Evolutionary conservation across 805 yeast genomes (phyloP), one percentile per base, ranked within the genome.

Genomic region (Spathaspora boniae): DNA sequence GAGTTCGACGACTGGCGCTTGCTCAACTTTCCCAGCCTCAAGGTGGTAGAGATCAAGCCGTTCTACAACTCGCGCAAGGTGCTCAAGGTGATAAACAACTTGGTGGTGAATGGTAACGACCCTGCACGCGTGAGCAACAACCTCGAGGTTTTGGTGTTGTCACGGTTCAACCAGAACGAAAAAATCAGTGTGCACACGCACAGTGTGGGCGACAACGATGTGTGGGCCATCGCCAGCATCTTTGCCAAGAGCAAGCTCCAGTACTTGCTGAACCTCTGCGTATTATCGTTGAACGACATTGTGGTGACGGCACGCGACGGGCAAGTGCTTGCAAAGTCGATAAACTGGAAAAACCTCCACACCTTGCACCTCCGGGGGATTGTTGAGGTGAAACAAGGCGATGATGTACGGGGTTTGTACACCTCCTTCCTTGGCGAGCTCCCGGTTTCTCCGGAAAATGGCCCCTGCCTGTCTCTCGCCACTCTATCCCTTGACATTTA

Each of bases 401-500:
- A 14, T 11, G 26, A 25, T n/a, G n/a, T n/a, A n/a, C n/a, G n/a
- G n/a, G n/a, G n/a, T n/a, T n/a, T n/a, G n/a, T n/a, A 12, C 7
- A 7, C 24, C 9, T 20, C 37, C 12, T 34, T 36, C 9, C 60
- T 65, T 31, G 43, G 62, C 28, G 33, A 34, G 5, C n/a, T n/a
- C n/a, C n/a, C n/a, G n/a, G n/a, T n/a, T n/a, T n/a, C n/a, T n/a
- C n/a, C n/a, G n/a, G n/a, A n/a, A n/a, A n/a, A n/a, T n/a, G n/a
- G n/a, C n/a, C n/a, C n/a, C n/a, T n/a, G n/a, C n/a, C n/a, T n/a
- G n/a, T 30, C 36, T 9, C 36, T 66, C 2, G 56, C 56, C 1
- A 53, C 55, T 2, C 41, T 71, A 17, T 47, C 50, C 11, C 43
- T 73, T 4, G 76, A 73, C 39, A 63, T 54, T 42, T 53, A 69